phyloP scores from a whole-genome alignment of 495 filamentous ascomycete genomes.

The Aspergillus cavernicola region DNA sequence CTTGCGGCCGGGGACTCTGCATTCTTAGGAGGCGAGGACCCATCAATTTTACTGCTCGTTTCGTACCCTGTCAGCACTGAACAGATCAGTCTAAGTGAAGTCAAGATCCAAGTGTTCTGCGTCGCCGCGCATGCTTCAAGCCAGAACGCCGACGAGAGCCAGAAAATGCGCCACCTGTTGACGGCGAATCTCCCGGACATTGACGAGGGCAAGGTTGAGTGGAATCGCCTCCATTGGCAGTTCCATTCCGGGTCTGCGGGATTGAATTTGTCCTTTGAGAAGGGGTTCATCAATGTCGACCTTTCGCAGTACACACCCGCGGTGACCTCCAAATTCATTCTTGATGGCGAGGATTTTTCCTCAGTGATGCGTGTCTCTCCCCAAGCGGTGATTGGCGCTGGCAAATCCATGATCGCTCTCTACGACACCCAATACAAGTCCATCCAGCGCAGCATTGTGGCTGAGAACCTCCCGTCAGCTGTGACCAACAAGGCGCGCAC shows the following conservation, averaged over 20 bases:
- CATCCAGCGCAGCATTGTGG: constrained; percentile 53
- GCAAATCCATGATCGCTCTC: constrained; percentile 46
- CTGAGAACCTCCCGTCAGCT: constrained; percentile 36
- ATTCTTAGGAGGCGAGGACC: constrained; percentile 25
- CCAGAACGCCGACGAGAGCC: constrained; percentile 28
- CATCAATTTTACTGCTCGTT: constrained; percentile 40
- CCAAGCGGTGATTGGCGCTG: constrained; percentile 43
- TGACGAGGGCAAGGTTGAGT: constrained; percentile 23
- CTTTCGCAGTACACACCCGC: constrained; percentile 43
- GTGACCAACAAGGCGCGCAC: constrained; percentile 15
- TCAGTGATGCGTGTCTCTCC: constrained; percentile 45
- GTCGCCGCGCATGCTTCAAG: constrained; percentile 26
- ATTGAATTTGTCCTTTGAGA: constrained; percentile 40
- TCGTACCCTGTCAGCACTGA: constrained; percentile 33
- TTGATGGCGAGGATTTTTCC: constrained; percentile 37
- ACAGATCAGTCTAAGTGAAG: constrained; percentile 30
- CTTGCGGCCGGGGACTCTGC: constrained; percentile 35
- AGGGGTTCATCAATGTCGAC: constrained; percentile 43
- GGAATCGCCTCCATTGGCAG: constrained; percentile 34
- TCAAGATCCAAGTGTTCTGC: constrained; percentile 42
- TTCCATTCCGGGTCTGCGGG: constrained; percentile 45
- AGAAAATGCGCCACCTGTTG: constrained; percentile 37
- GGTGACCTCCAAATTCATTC: constrained; percentile 39
- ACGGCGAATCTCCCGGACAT: constrained; percentile 35
- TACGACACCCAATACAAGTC: constrained; percentile 67